A percentile compares a stretch with the other conserved stretches of the same genome.
Conservation (phyloP, 495 filamentous ascomycete species). For the Bacidia gigantensis region DNA sequence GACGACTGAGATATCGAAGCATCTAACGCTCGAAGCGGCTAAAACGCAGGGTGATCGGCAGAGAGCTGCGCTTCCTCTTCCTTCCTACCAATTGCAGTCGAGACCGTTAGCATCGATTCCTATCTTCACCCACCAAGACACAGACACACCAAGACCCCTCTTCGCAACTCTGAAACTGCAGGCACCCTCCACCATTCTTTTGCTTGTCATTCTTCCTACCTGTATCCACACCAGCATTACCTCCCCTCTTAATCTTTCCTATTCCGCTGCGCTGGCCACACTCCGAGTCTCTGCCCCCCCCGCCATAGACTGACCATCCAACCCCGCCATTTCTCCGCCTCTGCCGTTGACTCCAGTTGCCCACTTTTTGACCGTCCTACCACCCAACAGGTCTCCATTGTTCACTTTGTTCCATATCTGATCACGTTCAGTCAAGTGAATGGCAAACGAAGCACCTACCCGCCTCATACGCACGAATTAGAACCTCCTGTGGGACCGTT, state of each 20-base stretch:
- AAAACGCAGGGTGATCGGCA: slow-evolving; percentile 9
- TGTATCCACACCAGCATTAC: not conserved
- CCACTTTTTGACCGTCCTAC: not conserved
- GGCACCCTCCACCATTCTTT: not conserved
- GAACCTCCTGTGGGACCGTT: not conserved
- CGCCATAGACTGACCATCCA: not conserved
- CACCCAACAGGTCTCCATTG: not conserved
- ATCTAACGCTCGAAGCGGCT: not conserved
- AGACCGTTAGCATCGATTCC: not conserved
- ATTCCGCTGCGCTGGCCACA: not conserved
- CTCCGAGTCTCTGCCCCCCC: not conserved
- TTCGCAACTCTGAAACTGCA: not conserved
- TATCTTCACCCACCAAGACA: too few relatives aligned
- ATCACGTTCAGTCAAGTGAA: not conserved
- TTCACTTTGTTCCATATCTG: not conserved
- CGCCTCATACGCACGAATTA: slow-evolving; percentile 2
- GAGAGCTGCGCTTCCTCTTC: slow-evolving; percentile 11
- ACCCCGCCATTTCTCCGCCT: slow-evolving; percentile 7
- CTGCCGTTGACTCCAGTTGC: not conserved
- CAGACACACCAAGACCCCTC: too few relatives aligned
- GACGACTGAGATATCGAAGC: not conserved
- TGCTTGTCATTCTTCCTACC: not conserved
- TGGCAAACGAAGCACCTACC: slow-evolving; percentile 3
- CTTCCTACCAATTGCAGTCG: slow-evolving; percentile 7
- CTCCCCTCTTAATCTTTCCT: not conserved